Base-by-base conservation (phyloP, 805 yeast genomes). In the Starmerella bombicola region DNA sequence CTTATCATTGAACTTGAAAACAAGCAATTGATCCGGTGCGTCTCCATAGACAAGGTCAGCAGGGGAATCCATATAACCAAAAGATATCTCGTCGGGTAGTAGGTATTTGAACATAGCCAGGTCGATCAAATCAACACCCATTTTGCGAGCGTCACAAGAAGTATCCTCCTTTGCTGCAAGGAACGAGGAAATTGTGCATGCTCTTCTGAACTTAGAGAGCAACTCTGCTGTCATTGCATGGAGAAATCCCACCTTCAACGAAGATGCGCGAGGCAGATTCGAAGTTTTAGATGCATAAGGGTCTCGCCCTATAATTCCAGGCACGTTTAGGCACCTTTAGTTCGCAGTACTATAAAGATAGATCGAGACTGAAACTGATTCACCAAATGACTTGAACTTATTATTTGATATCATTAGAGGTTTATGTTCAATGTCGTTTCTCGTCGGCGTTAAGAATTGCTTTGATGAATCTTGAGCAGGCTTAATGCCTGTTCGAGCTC, bases 1-100 rank as follows among this genome's bases (percentile, higher is more conserved):
- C 68, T 65, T 12, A 80, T 86, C 94, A 15, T 73, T 66, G 57
- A 86, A 82, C 48, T 80, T 86, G 54, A 86, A 80, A 1, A 82
- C 65, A 21, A 86, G 63, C 7, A 81, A 53, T 48, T 78, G 85
- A 17, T 63, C 57, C 10, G 62, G 62, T 1, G 51, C 53, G 5
- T 51, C 54, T 13, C 57, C 60, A 13, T 46, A 53, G 3, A 60
- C 62, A 8, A 58, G 40, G 33, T 63, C 60, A 45, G 71, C 68
- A 17, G 74, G 59, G 34, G 71, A 84, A 56, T 86, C 95, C 33
- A 80, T 76, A 56, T 81, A 86, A 37, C 75, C 80, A 52, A 77
- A 76, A 2, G 74, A 62, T 10, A 81, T 71, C 36, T 80, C 88
- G 21, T 70, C 63, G 0, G 94, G 94, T 1, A 81, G 56, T 6